Evolutionary conservation across 768 basidiomycete species (phyloP).

Genomic region (Pleurotus eryngii): DNA sequence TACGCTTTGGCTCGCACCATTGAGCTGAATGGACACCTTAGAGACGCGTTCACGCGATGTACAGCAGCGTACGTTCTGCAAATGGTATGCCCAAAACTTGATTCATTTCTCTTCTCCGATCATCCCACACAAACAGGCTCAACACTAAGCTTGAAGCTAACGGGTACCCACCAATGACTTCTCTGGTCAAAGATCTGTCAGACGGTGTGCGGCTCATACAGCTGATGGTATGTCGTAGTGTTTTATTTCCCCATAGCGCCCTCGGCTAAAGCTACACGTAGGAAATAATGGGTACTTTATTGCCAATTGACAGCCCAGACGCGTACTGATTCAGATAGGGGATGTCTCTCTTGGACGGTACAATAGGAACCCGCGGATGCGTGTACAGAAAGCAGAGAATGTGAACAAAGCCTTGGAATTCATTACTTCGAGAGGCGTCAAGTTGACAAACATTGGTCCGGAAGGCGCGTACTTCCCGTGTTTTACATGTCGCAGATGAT

Average conservation of each 20-base stretch:
- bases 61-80: slow-evolving; percentile 85
- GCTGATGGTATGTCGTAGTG: slow-evolving; percentile 62
- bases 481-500: slow-evolving; percentile 3
- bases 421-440: slow-evolving; percentile 90
- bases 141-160: slow-evolving; percentile 91
- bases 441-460: slow-evolving; percentile 95
- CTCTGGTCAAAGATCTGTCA: slow-evolving; percentile 85
- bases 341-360: slow-evolving; percentile 93
- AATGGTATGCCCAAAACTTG: slow-evolving; percentile 55
- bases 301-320: background rate
- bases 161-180: slow-evolving; percentile 83
- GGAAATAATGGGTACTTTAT: slow-evolving; percentile 90
- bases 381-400: slow-evolving; percentile 97
- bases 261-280: slow-evolving; percentile 25
- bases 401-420: slow-evolving; percentile 96
- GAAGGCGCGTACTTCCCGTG: slow-evolving; percentile 50
- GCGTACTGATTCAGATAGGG: slow-evolving; percentile 37
- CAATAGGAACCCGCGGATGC: slow-evolving; percentile 84
- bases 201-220: slow-evolving; percentile 96
- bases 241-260: too few relatives aligned
- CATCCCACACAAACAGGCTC: slow-evolving; percentile 57
- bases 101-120: slow-evolving; percentile 8
- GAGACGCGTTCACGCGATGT: slow-evolving; percentile 62
- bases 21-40: slow-evolving; percentile 46
- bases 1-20: too few relatives aligned